A percentile compares a stretch with the other conserved stretches of the same genome.
Conservation (phyloP, 768 basidiomycete genomes). For the Cytidiella melzeri region DNA sequence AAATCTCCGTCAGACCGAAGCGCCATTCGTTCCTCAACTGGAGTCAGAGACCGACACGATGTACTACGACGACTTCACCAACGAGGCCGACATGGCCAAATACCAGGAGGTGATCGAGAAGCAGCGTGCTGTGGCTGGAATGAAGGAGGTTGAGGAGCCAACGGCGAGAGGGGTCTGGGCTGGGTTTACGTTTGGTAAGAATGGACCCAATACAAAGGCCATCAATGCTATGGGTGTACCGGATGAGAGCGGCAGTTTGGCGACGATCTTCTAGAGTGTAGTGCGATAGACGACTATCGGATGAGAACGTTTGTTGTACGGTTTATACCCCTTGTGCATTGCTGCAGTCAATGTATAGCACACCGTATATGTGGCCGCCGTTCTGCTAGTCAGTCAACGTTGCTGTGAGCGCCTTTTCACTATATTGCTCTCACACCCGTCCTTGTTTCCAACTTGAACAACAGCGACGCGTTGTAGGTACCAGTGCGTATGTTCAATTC, state of each 20-base stretch:
- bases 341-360: too few relatives aligned
- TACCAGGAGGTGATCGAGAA: constrained; percentile 98
- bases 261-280: constrained; percentile 29
- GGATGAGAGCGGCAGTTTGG: constrained; percentile 26
- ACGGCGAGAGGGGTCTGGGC: constrained; percentile 79
- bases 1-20: constrained; percentile 62
- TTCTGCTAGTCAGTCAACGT: too few relatives aligned
- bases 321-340: too few relatives aligned
- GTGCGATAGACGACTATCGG: neutral
- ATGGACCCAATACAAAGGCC: constrained; percentile 57
- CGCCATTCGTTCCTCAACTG: constrained; percentile 92
- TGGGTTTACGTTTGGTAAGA: constrained; percentile 88
- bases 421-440: too few relatives aligned
- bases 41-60: constrained; percentile 94
- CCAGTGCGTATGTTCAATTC: too few relatives aligned
- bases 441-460: too few relatives aligned
- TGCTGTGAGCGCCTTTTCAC: too few relatives aligned
- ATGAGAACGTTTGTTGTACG: neutral
- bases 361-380: too few relatives aligned
- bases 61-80: constrained; percentile 90
- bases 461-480: too few relatives aligned
- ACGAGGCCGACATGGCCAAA: constrained; percentile 93
- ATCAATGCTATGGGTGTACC: constrained; percentile 19
- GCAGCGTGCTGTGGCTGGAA: constrained; percentile 87
- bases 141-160: constrained; percentile 81